These are phyloP conservation scores for Leishmania mexicana DNA, from an alignment of 208 protist species.

Conservation along the genomic window DNA sequence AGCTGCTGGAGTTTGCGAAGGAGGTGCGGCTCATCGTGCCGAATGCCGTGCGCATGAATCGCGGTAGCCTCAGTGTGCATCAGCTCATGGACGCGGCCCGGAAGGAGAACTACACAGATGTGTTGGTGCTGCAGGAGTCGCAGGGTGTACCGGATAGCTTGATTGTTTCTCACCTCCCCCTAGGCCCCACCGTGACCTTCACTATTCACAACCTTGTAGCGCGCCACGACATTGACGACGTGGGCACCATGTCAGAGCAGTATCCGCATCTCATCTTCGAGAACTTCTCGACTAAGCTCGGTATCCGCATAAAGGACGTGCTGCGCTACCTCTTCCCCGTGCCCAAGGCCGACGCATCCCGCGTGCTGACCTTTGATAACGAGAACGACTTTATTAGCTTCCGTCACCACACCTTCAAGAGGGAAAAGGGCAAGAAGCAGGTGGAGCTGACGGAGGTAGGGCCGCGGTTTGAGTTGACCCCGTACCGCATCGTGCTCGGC, in stretches of 20 bases:
- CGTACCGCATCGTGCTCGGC: constrained; percentile 97
- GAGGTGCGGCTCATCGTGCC: constrained; percentile 98
- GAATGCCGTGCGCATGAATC: constrained; percentile 98
- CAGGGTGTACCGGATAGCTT: constrained; percentile 98
- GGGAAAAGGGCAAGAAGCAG: constrained; percentile 46
- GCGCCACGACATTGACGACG: constrained; percentile 96
- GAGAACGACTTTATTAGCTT: constrained; percentile 99
- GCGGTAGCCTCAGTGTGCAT: constrained; percentile 94
- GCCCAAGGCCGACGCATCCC: constrained; percentile 94
- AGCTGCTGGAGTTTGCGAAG: constrained; percentile 98
- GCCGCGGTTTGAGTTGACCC: constrained; percentile 98
- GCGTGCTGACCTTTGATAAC: constrained; percentile 99
- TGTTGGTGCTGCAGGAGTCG: constrained; percentile 99
- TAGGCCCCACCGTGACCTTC: constrained; percentile 99
- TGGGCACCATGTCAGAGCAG: constrained; percentile 93
- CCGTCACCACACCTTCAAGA: constrained; percentile 97
- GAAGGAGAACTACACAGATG: constrained; percentile 96
- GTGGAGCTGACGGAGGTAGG: constrained; percentile 98
- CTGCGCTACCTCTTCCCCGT: constrained; percentile 99
- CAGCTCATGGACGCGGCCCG: constrained; percentile 96
- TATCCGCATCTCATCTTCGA: constrained; percentile 99
- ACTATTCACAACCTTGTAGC: constrained; percentile 97
- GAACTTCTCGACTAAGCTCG: constrained; percentile 97
- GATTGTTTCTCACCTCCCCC: constrained; percentile 98
- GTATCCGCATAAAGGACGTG: constrained; percentile 93